Evolutionary conservation across 2,329 filamentous ascomycete genomes (phyloP).

Genomic region (Nemania bipapillata): DNA sequence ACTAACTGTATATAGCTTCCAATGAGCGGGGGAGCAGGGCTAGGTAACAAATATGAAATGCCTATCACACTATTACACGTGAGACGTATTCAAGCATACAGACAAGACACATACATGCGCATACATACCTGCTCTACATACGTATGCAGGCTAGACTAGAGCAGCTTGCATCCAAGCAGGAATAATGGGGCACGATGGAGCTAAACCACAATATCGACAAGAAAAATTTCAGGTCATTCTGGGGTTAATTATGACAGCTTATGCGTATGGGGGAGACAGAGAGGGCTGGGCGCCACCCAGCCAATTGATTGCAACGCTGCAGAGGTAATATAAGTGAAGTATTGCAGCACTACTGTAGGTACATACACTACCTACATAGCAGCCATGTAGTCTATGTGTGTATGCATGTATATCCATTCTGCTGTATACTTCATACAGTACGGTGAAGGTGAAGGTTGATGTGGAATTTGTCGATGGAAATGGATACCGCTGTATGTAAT

Average conservation of each 20-base stretch:
- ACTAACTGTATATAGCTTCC: constrained; percentile 14
- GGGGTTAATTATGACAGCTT: constrained; percentile 44
- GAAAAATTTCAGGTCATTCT: constrained; percentile 42
- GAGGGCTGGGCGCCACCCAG: constrained; percentile 46
- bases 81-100: constrained; percentile 31
- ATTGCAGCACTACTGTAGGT: constrained; percentile 40
- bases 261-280: too few relatives aligned
- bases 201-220: constrained; percentile 25
- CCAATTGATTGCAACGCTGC: constrained; percentile 43
- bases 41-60: constrained; percentile 29
- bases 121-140: too few relatives aligned
- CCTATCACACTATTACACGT: constrained; percentile 39
- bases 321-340: constrained; percentile 38
- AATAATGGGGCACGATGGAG: constrained; percentile 26
- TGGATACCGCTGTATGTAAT: too few relatives aligned
- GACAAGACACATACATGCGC: background rate
- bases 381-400: too few relatives aligned
- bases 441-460: background rate
- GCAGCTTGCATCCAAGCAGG: constrained; percentile 30
- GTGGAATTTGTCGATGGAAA: constrained; percentile 21
- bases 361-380: constrained; percentile 7
- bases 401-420: too few relatives aligned
- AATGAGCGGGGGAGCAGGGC: constrained; percentile 23
- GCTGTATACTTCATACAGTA: too few relatives aligned
- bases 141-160: constrained; percentile 33